These are phyloP conservation scores for Acmispon strigosus DNA, from an alignment of 306 rosid species.

Conservation along the genomic window DNA sequence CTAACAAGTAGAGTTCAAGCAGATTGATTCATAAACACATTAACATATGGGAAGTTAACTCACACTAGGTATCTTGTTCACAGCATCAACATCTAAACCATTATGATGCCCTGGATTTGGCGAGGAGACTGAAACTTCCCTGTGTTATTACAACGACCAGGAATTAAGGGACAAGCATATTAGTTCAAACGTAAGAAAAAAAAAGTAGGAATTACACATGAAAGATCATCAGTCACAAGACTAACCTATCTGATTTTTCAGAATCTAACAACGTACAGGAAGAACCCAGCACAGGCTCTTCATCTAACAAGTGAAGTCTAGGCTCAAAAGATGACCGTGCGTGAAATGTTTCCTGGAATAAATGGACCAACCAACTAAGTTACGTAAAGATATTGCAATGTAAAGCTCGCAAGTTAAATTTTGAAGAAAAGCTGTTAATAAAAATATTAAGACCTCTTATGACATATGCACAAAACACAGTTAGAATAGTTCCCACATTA, in stretches of 20 bases:
- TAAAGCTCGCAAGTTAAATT: too few species aligned
- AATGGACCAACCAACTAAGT: not conserved
- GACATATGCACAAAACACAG: not conserved
- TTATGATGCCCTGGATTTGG: constrained; percentile 34
- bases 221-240: not conserved
- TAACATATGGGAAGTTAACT: constrained; percentile 1
- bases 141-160: constrained; percentile 18
- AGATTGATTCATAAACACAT: not conserved
- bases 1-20: not conserved
- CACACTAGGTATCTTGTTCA: constrained; percentile 22
- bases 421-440: too few species aligned
- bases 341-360: constrained; percentile 28
- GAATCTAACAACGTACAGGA: not conserved
- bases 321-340: constrained; percentile 1
- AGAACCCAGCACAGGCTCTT: constrained; percentile 16
- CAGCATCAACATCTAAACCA: constrained; percentile 41
- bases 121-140: constrained; percentile 50
- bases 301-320: constrained; percentile 9
- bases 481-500: not conserved
- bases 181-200: not conserved
- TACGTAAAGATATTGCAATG: not conserved
- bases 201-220: not conserved
- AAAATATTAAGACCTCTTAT: too few species aligned
- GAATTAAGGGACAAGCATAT: not conserved
- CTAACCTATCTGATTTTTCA: constrained; percentile 54